These are phyloP conservation scores for Trichosporon faecale DNA, from an alignment of 1,284 basidiomycete genomes.

Conservation along the genomic window DNA sequence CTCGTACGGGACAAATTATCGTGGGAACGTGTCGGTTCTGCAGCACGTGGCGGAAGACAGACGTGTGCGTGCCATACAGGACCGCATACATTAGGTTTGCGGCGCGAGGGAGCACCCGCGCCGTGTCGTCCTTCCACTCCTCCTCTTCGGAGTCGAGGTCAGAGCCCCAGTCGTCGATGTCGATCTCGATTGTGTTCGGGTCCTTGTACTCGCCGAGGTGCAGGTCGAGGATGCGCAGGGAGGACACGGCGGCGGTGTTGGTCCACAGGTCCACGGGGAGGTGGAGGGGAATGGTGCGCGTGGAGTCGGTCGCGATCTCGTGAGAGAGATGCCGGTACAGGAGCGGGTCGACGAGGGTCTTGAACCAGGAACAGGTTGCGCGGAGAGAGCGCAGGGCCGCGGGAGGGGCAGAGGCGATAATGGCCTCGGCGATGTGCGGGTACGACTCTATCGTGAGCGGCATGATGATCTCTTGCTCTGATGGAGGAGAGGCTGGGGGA, in stretches of 20 bases:
- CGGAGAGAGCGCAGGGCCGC: background rate
- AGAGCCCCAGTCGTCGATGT: background rate
- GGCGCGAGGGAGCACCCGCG: background rate
- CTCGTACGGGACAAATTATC: background rate
- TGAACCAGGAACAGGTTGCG: background rate
- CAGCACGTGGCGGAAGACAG: background rate
- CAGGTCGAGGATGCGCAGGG: background rate
- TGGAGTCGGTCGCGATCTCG: background rate
- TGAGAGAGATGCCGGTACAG: background rate
- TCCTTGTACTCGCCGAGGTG: background rate
- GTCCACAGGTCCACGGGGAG: background rate
- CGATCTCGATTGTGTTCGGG: background rate
- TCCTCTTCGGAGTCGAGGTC: background rate
- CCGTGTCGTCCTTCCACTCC: background rate
- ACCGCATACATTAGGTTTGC: background rate
- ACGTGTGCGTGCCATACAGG: background rate
- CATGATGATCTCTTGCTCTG: background rate
- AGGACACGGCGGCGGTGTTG: background rate
- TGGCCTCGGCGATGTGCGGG: background rate
- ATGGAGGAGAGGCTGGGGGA: no score
- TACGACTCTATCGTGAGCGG: background rate
- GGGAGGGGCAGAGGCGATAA: background rate
- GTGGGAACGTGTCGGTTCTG: conserved; percentile 5
- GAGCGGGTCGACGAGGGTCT: background rate
- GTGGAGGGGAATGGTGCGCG: background rate